Conservation (phyloP, 495 filamentous ascomycete genomes). For the Opeltia flavorubescens region DNA sequence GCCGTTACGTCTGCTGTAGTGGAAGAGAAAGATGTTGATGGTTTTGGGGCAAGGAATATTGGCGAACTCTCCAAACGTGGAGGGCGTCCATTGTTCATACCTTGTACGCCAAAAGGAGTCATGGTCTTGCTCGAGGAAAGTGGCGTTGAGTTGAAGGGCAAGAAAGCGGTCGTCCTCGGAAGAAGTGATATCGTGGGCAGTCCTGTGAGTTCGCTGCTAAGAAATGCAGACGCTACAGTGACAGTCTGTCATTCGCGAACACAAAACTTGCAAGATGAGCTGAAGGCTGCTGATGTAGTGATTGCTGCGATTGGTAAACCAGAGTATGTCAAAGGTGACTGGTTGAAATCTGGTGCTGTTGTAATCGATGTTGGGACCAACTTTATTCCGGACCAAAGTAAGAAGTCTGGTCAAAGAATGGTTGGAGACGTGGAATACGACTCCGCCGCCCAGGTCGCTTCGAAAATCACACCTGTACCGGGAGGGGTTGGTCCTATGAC, state of each 20-base stretch:
- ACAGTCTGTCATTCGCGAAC: conserved; percentile 92
- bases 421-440: conserved; percentile 94
- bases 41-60: conserved; percentile 86
- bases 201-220: conserved; percentile 87
- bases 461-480: conserved; percentile 92
- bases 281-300: conserved; percentile 79
- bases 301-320: conserved; percentile 85
- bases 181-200: conserved; percentile 95
- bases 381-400: conserved; percentile 83
- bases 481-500: conserved; percentile 98
- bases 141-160: conserved; percentile 70
- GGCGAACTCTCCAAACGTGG: conserved; percentile 92
- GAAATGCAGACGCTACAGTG: conserved; percentile 91
- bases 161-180: conserved; percentile 88
- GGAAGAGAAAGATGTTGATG: conserved; percentile 94
- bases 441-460: conserved; percentile 71
- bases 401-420: conserved; percentile 85
- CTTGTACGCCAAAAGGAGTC: conserved; percentile 93
- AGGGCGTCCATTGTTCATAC: conserved; percentile 71
- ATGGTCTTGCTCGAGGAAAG: conserved; percentile 81
- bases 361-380: conserved; percentile 98
- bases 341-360: conserved; percentile 84
- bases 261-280: conserved; percentile 47
- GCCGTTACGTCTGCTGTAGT: conserved; percentile 77
- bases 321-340: conserved; percentile 81